Conservation (phyloP, 202 grass and related monocot species). For the Schoenoplectus triqueter region DNA sequence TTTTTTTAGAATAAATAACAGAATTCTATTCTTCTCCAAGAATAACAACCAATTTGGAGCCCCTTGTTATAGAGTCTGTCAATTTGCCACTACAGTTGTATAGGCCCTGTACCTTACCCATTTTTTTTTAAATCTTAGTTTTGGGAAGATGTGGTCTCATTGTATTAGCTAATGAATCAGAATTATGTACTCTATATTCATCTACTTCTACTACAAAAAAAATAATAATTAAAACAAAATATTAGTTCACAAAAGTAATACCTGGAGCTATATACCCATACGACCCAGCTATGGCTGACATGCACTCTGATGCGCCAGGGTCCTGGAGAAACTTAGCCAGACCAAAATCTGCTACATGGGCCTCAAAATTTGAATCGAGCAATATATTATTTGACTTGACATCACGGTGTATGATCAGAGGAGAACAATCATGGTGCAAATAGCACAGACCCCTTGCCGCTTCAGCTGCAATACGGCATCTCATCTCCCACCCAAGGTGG, state of each 20-base stretch:
- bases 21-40: too few relatives aligned
- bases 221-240: not conserved
- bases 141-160: not conserved
- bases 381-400: constrained; percentile 99
- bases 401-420: constrained; percentile 78
- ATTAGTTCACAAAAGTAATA: constrained; percentile 37
- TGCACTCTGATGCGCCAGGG: constrained; percentile 73
- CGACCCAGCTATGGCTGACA: constrained; percentile 85
- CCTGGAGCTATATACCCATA: constrained; percentile 98
- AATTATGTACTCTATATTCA: not conserved
- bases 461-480: constrained; percentile 69
- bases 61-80: not conserved
- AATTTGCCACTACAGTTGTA: not conserved
- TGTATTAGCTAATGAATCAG: not conserved
- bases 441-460: constrained; percentile 86
- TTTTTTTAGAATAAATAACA: too few relatives aligned
- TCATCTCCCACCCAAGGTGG: constrained; percentile 71
- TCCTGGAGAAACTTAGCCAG: constrained; percentile 84
- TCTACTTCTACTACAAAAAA: constrained; percentile 17
- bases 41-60: too few relatives aligned
- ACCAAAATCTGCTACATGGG: constrained; percentile 96
- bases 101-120: too few relatives aligned
- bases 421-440: constrained; percentile 93
- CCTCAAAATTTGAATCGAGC: constrained; percentile 80
- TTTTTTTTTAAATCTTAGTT: not conserved